Conservation (phyloP, 1,284 basidiomycete species). For the Leccinum griseonigrum region DNA sequence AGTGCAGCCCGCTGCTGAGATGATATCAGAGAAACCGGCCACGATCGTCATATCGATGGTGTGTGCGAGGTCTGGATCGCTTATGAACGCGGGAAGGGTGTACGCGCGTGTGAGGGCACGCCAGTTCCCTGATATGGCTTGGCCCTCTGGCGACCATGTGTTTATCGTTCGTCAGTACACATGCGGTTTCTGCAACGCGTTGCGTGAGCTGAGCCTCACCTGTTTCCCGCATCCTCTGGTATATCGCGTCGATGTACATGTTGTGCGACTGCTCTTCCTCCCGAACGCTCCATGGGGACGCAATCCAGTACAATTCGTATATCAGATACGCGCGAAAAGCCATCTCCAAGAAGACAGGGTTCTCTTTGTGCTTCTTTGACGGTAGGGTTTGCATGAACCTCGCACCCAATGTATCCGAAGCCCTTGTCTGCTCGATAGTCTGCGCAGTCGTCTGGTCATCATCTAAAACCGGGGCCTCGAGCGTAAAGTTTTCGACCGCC, state of each 20-base stretch:
- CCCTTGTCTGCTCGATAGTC: constrained; percentile 9
- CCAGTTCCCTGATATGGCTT: constrained; percentile 21
- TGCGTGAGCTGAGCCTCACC: constrained; percentile 3
- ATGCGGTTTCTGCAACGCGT: not conserved
- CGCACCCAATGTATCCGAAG: constrained; percentile 9
- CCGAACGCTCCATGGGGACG: constrained; percentile 14
- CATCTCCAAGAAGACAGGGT: constrained; percentile 19
- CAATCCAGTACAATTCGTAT: constrained; percentile 16
- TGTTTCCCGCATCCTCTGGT: constrained; percentile 19
- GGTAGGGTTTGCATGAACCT: constrained; percentile 12
- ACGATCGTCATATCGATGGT: constrained; percentile 7
- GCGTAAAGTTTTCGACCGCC: constrained; percentile 7
- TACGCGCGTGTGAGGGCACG: constrained; percentile 16
- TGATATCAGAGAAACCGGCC: constrained; percentile 17
- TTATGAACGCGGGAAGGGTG: constrained; percentile 9
- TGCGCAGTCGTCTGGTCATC: not conserved
- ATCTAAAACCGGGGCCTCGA: constrained; percentile 1
- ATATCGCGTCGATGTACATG: constrained; percentile 16
- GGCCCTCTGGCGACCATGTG: constrained; percentile 9
- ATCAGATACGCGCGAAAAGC: constrained; percentile 20
- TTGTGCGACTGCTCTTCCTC: constrained; percentile 15
- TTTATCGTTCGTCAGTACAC: not conserved
- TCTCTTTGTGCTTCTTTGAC: constrained; percentile 11
- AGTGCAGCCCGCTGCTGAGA: constrained; percentile 14
- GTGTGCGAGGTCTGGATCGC: constrained; percentile 13